phyloP scores from a whole-genome alignment of 1,284 basidiomycete genomes.

The Coriolopsis trogii region DNA sequence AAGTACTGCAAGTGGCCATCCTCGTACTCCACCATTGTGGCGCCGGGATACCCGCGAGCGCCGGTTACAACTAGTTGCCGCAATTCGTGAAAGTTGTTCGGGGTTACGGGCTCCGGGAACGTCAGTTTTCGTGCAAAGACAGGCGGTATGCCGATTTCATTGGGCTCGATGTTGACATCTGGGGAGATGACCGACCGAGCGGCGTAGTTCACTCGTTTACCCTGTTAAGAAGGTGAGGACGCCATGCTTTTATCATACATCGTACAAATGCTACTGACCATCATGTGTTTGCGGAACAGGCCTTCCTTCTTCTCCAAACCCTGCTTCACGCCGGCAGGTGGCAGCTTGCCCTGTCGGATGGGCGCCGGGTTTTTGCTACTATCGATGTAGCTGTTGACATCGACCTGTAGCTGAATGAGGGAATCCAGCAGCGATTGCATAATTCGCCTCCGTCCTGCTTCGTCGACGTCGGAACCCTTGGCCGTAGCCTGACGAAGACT shows the following conservation, averaged over 20 bases:
- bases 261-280: slow-evolving; percentile 58
- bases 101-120: slow-evolving; percentile 96
- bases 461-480: slow-evolving; percentile 62
- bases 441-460: slow-evolving; percentile 57
- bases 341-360: slow-evolving; percentile 88
- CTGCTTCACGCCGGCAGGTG: slow-evolving; percentile 96
- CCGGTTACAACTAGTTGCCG: slow-evolving; percentile 93
- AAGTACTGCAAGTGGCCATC: slow-evolving; percentile 87
- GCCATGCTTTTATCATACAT: not conserved
- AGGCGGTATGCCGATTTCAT: slow-evolving; percentile 98
- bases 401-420: slow-evolving; percentile 89
- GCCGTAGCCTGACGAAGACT: slow-evolving; percentile 64
- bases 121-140: slow-evolving; percentile 98
- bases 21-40: slow-evolving; percentile 94
- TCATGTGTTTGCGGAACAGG: slow-evolving; percentile 99
- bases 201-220: slow-evolving; percentile 99
- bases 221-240: slow-evolving; percentile 50
- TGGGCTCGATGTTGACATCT: slow-evolving; percentile 99
- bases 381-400: slow-evolving; percentile 98
- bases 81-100: slow-evolving; percentile 88
- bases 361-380: slow-evolving; percentile 93
- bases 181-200: slow-evolving; percentile 99
- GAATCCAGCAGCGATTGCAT: slow-evolving; percentile 80
- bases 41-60: slow-evolving; percentile 89
- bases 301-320: slow-evolving; percentile 99